phyloP scores from a whole-genome alignment of 495 filamentous ascomycete species.

The Penicillium desertorum region DNA sequence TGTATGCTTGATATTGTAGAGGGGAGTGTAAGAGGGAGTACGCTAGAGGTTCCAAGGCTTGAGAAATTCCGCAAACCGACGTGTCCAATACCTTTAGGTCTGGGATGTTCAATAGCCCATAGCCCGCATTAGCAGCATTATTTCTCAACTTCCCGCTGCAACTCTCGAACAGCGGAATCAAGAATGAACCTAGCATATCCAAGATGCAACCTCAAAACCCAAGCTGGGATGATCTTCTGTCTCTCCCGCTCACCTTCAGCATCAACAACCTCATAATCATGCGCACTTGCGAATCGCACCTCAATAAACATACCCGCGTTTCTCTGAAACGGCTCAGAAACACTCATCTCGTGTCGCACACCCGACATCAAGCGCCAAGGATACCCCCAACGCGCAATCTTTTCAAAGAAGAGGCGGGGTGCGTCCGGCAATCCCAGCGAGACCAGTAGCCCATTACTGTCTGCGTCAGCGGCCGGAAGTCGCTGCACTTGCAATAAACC shows the following conservation, averaged over 20 bases:
- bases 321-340: slow-evolving; percentile 28
- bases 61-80: background rate
- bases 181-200: slow-evolving; percentile 32
- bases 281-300: slow-evolving; percentile 33
- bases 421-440: slow-evolving; percentile 26
- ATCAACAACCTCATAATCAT: slow-evolving; percentile 35
- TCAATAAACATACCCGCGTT: slow-evolving; percentile 24
- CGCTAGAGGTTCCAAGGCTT: background rate
- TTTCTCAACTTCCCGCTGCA: slow-evolving; percentile 6
- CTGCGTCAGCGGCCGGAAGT: slow-evolving; percentile 5
- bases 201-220: slow-evolving; percentile 31
- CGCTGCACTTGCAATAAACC: slow-evolving; percentile 25
- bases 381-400: slow-evolving; percentile 33
- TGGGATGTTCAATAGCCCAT: too few relatives aligned
- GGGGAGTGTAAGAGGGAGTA: background rate
- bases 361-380: slow-evolving; percentile 39
- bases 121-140: background rate
- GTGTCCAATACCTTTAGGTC: too few relatives aligned
- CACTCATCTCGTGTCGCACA: slow-evolving; percentile 37
- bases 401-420: slow-evolving; percentile 32
- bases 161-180: slow-evolving; percentile 25
- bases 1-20: background rate
- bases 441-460: slow-evolving; percentile 28
- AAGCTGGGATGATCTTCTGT: slow-evolving; percentile 35
- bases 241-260: slow-evolving; percentile 16